A percentile compares a stretch with the other conserved stretches of the same genome.
These are phyloP conservation scores for Kwoniella sp. DNA, from an alignment of 768 basidiomycete species.

Conservation along the genomic window DNA sequence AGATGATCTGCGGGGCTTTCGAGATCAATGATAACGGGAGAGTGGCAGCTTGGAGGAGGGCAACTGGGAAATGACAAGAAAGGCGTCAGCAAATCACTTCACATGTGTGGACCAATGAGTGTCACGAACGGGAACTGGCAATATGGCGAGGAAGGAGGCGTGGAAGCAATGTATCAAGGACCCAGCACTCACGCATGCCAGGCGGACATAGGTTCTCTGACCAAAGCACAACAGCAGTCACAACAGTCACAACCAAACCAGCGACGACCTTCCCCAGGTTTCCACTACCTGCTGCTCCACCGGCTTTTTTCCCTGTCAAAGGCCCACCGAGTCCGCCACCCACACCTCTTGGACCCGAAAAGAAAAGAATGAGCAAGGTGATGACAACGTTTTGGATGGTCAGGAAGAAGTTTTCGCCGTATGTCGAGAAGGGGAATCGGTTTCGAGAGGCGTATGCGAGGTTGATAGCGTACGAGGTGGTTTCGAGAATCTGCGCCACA, in stretches of 20 bases:
- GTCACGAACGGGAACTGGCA: too few relatives aligned
- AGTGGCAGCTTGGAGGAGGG: conserved; percentile 77
- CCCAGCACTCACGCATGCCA: conserved; percentile 41
- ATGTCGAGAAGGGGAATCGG: conserved; percentile 91
- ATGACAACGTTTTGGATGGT: conserved; percentile 85
- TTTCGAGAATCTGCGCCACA: conserved; percentile 66
- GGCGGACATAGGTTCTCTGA: conserved; percentile 46
- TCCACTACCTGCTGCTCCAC: conserved; percentile 16
- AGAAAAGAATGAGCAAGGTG: conserved; percentile 79
- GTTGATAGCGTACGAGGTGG: conserved; percentile 84
- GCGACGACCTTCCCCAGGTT: conserved; percentile 38
- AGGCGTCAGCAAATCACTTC: background rate
- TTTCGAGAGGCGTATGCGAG: conserved; percentile 83
- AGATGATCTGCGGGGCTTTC: conserved; percentile 88
- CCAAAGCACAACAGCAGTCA: conserved; percentile 36
- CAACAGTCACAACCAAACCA: conserved; percentile 32
- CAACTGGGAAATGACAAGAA: conserved; percentile 58
- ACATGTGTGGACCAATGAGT: background rate
- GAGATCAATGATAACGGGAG: conserved; percentile 89
- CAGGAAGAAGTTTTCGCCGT: conserved; percentile 95
- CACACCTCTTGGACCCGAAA: conserved; percentile 48
- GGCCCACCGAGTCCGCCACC: conserved; percentile 6
- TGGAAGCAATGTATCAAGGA: background rate
- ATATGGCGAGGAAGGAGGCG: too few relatives aligned
- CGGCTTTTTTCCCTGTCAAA: conserved; percentile 11